A percentile compares a stretch with the other conserved stretches of the same genome.
Evolutionary conservation across 805 yeast genomes (phyloP).

Genomic region (Komagataella mondaviorum): DNA sequence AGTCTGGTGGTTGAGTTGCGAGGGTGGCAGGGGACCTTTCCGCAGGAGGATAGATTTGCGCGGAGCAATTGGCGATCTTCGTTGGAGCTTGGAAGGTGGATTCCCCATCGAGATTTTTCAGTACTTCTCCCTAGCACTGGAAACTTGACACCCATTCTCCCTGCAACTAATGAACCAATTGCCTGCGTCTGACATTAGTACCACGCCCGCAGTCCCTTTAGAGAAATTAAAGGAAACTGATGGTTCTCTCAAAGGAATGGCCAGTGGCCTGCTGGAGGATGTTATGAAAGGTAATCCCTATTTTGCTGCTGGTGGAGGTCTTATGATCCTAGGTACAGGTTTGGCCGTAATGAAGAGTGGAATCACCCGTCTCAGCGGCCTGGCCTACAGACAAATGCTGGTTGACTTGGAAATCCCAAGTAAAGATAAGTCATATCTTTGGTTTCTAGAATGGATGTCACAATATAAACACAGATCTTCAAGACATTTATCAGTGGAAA

Average conservation of each 20-base stretch:
- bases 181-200: neutral
- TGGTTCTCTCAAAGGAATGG: constrained; percentile 22
- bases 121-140: neutral
- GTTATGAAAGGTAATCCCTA: constrained; percentile 72
- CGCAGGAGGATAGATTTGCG: neutral
- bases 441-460: constrained; percentile 97
- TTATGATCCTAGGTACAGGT: constrained; percentile 89
- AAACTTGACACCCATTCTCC: neutral
- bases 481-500: constrained; percentile 83
- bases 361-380: constrained; percentile 42
- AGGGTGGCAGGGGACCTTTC: neutral
- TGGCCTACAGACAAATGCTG: constrained; percentile 69
- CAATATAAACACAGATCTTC: constrained; percentile 61
- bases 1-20: neutral
- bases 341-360: constrained; percentile 69
- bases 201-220: neutral
- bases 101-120: neutral
- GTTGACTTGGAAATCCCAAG: constrained; percentile 91
- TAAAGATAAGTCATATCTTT: constrained; percentile 82
- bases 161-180: neutral
- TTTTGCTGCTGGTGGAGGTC: constrained; percentile 97
- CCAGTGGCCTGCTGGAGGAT: constrained; percentile 29
- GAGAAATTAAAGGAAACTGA: constrained; percentile 15
- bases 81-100: neutral
- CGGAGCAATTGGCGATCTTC: neutral